These are phyloP conservation scores for Fomes fomentarius DNA, from an alignment of 1,284 basidiomycete species.

Conservation along the genomic window DNA sequence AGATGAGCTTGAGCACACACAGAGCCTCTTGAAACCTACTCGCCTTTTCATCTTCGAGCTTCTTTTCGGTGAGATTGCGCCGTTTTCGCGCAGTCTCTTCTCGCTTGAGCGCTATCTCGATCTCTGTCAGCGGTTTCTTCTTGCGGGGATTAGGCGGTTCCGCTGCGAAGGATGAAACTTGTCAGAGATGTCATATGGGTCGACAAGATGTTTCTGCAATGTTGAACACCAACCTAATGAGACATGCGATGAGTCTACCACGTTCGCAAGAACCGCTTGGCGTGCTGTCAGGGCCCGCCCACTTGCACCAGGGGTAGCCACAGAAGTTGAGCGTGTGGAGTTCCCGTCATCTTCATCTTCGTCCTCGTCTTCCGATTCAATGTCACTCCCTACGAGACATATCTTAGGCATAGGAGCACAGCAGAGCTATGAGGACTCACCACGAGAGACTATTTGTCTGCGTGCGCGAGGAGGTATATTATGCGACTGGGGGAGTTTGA, in stretches of 20 bases:
- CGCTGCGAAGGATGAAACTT: constrained; percentile 29
- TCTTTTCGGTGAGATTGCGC: constrained; percentile 87
- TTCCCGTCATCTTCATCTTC: constrained; percentile 46
- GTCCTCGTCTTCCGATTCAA: constrained; percentile 60
- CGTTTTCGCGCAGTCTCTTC: constrained; percentile 88
- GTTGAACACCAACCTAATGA: constrained; percentile 48
- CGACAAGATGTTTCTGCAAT: too few relatives aligned
- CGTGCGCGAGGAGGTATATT: constrained; percentile 31
- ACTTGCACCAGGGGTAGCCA: constrained; percentile 36
- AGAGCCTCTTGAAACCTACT: not conserved
- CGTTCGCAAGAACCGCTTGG: constrained; percentile 72
- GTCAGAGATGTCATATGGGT: not conserved
- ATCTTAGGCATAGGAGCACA: constrained; percentile 11
- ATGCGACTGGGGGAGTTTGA: constrained; percentile 54
- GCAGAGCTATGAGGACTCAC: constrained; percentile 2
- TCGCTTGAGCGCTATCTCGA: constrained; percentile 78
- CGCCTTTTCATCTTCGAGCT: constrained; percentile 91
- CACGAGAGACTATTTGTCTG: constrained; percentile 33
- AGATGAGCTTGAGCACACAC: too few relatives aligned
- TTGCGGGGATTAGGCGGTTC: constrained; percentile 55
- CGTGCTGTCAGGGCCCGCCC: constrained; percentile 65
- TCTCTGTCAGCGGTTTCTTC: constrained; percentile 82
- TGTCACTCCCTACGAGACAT: constrained; percentile 34
- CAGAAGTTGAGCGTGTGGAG: constrained; percentile 35
- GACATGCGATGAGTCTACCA: constrained; percentile 67